These are phyloP conservation scores for Trichomonas vaginalis DNA, from an alignment of 208 protist species.

Conservation along the genomic window DNA sequence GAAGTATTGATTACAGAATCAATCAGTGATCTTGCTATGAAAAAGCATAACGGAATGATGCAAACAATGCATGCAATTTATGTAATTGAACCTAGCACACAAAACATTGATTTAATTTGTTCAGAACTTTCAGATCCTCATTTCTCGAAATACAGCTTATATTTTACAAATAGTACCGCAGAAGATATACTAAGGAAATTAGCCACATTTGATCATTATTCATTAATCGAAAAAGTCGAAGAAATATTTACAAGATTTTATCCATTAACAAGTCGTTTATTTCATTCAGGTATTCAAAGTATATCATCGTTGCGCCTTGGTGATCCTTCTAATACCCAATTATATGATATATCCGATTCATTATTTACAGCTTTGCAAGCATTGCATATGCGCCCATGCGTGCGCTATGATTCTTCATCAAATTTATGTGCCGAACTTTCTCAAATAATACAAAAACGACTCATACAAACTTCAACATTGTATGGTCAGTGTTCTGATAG, in stretches of 20 bases:
- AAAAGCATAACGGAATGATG: not conserved
- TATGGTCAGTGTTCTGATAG: not conserved
- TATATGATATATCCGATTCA: not conserved
- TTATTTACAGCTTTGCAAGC: not conserved
- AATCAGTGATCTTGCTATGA: not conserved
- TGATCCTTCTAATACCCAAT: not conserved
- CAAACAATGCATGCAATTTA: not conserved
- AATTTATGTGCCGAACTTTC: not conserved
- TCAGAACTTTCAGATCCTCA: not conserved
- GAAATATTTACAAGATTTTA: not conserved
- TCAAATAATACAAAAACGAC: not conserved
- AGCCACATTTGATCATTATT: not conserved
- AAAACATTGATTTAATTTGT: not conserved
- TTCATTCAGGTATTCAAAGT: not conserved
- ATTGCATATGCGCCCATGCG: not conserved
- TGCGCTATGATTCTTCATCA: not conserved
- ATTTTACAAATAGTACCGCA: not conserved
- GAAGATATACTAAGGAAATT: not conserved
- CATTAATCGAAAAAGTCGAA: not conserved
- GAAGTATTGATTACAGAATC: not conserved
- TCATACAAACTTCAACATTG: not conserved
- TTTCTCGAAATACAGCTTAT: not conserved
- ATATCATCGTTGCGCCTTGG: not conserved
- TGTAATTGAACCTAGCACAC: not conserved
- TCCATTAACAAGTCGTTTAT: not conserved